Evolutionary conservation across 441 rosid species (phyloP), one percentile per base, ranked within the genome.

Genomic region (Pelargonium australe): DNA sequence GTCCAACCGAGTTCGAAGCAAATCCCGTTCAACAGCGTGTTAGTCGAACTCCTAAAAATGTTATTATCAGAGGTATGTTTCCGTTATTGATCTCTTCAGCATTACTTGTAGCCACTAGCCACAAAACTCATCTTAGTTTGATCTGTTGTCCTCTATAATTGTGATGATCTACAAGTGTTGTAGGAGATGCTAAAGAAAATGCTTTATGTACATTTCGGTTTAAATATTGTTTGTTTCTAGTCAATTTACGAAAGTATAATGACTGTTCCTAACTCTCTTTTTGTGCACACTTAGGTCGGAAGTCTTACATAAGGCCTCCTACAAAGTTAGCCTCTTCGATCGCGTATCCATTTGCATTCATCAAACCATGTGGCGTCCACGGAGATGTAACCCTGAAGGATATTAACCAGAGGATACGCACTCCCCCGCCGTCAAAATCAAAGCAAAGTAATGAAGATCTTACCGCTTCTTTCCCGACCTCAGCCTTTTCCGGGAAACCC

Each of bases 401-500:
- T 81, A 95, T 91, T 73, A 95, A 95, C 84, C 91, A 85, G 81
- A 78, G 84, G 64, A 91, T 95, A 62, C 86, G 65, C 63, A 80
- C 82, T 71, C 97, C 97, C 7, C 88, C 86, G 40, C 82, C 88
- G 2, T 77, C 79, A 64, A 85, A 86, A 72, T 81, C 83, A 49
- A 84, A 83, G 77, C 79, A 76, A 70, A 74, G 53, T 66, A 74
- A 67, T 7, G 84, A 80, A 71, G 96, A 94, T 77, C 87, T 78
- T 1, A 55, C 23, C 0, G 61, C 61, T 14, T 55, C 61, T 16
- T 89, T 80, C 66, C 98, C 89, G 0, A 95, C 97, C 62, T 95
- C 99, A 11, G 94, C 96, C n/a, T 95, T 95, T 77, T 95, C 97
- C 2, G 99, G 99, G 79, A 91, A 95, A 84, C 97, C 94, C 1